Evolutionary conservation across 345 rosid species (phyloP).

Genomic region (Aquilaria yunnanensis): DNA sequence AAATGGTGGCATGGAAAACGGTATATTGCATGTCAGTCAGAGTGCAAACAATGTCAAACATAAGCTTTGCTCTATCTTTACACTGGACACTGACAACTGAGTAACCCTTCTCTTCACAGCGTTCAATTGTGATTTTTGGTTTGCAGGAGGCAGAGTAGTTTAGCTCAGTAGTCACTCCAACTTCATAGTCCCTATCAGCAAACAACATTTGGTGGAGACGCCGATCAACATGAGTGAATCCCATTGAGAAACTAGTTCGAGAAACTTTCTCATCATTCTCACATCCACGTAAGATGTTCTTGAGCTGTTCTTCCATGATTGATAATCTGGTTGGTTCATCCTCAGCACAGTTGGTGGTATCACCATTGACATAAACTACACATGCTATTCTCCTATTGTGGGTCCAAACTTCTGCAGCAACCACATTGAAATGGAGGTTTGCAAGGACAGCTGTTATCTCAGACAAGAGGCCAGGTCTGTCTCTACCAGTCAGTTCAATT

Average conservation of each 20-base stretch:
- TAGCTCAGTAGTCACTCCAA: slow-evolving; percentile 31
- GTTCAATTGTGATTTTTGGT: slow-evolving; percentile 57
- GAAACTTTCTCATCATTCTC: slow-evolving; percentile 58
- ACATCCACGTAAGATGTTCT: slow-evolving; percentile 61
- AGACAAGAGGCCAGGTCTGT: slow-evolving; percentile 85
- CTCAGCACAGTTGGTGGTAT: slow-evolving; percentile 44
- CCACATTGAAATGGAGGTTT: slow-evolving; percentile 71
- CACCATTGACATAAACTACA: slow-evolving; percentile 74
- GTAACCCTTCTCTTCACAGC: slow-evolving; percentile 73
- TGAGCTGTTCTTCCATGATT: slow-evolving; percentile 72
- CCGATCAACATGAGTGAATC: slow-evolving; percentile 80
- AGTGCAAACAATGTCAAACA: slow-evolving; percentile 94
- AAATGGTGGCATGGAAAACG: slow-evolving; percentile 81
- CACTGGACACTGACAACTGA: slow-evolving; percentile 68
- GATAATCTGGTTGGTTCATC: slow-evolving; percentile 60
- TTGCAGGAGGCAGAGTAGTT: slow-evolving; percentile 34
- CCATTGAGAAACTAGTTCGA: slow-evolving; percentile 72
- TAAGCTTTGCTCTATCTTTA: slow-evolving; percentile 83
- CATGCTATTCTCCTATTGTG: slow-evolving; percentile 81
- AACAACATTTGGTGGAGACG: slow-evolving; percentile 94
- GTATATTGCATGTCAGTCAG: slow-evolving; percentile 96
- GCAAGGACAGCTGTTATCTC: slow-evolving; percentile 83
- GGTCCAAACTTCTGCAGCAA: slow-evolving; percentile 90
- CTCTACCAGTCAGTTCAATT: slow-evolving; percentile 79
- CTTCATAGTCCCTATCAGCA: slow-evolving; percentile 90